phyloP scores from a whole-genome alignment of 257 asterid species.

The Plantago major region DNA sequence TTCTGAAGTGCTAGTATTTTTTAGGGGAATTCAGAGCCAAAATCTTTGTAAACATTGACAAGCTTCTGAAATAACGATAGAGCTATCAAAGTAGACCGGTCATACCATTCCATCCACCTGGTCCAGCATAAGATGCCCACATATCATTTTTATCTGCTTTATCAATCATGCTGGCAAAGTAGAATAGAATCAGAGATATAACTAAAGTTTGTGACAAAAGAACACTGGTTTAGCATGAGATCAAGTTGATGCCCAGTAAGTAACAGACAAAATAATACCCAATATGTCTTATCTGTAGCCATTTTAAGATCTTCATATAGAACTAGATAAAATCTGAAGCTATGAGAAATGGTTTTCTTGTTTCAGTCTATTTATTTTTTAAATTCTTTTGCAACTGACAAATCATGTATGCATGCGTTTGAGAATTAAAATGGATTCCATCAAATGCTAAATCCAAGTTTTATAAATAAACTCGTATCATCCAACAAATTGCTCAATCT shows the following conservation, averaged over 20 bases:
- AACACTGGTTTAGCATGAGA: not conserved
- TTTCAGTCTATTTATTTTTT: too few species aligned
- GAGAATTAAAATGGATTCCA: too few species aligned
- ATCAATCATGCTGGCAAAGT: conserved; percentile 63
- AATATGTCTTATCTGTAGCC: too few species aligned
- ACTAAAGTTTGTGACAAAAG: not conserved
- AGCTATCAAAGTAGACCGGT: not conserved
- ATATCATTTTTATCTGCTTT: conserved; percentile 74
- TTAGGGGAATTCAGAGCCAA: too few species aligned
- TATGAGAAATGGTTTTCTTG: not conserved
- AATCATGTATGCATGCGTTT: too few species aligned
- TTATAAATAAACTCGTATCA: too few species aligned
- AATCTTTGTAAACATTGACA: not conserved
- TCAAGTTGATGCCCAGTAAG: not conserved
- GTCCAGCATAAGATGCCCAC: conserved; percentile 88
- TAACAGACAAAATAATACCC: not conserved
- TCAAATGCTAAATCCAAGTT: too few species aligned
- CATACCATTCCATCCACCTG: conserved; percentile 96
- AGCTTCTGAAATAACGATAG: not conserved
- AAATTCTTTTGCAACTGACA: too few species aligned
- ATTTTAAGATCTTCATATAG: too few species aligned
- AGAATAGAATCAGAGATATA: conserved; percentile 11
- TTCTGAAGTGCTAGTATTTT: too few species aligned
- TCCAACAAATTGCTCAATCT: too few species aligned
- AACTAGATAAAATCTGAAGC: not conserved